Base-by-base conservation (phyloP, 768 basidiomycete genomes). In the Dioszegia hungarica region DNA sequence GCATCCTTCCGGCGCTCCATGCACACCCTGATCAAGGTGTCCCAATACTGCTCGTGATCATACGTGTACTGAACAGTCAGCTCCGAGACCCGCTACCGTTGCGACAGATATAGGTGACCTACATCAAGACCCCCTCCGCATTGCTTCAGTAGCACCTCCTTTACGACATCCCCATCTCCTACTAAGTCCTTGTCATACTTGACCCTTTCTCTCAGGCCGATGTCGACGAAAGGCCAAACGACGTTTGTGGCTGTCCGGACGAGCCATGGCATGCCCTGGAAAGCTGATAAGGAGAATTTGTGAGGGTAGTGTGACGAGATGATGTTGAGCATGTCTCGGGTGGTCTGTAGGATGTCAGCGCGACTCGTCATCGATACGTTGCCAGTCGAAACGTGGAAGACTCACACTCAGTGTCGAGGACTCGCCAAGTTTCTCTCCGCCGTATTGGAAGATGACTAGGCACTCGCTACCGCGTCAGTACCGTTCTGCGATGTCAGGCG, bases 181-280 rank as follows among this genome's bases (percentile, higher is more conserved):
- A 36, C 51, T 22, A 38, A 19, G 17, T 40, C 41, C 25, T 40
- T 60, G 24, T 58, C 67, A 19, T 73, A 61, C 17, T 59, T 57
- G 29, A 68, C 65, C 38, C 60, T 65, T 27, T 56, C 48, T 52
- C 66, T 67, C 14, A 66, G 67, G 1, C 34, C 47, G 15, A 63
- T 60, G 45, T 75, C 74, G 45, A 75, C 68, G 54, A 75, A 74
- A 22, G 74, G 74, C 74, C 74, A 75, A 40, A 75, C 62, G 27
- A 75, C 54, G 40, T 71, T 75, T 41, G 74, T 48, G 33, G 74
- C 67, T 20, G 64, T 46, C 37, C 64, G 67, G 47, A 68, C 64
- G 2, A 75, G 28, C 66, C 71, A 73, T 10, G 70, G 69, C 38
- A 74, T 56, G 39, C 68, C 56, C 37, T 64, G 66, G 33, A 75